These are phyloP conservation scores for Mimosa pudica DNA, from an alignment of 306 rosid species.

Conservation along the genomic window DNA sequence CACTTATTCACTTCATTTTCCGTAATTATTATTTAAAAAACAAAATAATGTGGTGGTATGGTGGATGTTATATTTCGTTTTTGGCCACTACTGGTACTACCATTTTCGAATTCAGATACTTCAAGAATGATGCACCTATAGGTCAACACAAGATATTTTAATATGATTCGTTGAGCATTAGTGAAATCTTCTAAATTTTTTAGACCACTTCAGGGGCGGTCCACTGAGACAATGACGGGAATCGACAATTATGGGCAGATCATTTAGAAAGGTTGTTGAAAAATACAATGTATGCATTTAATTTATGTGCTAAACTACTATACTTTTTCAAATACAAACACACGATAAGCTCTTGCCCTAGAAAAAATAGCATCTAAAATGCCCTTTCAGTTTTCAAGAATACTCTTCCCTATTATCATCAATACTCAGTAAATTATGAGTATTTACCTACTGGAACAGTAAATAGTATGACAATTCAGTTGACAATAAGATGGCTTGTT, in stretches of 20 bases:
- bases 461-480: not conserved
- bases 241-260: not conserved
- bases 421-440: too few relatives aligned
- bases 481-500: not conserved
- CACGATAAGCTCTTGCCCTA: not conserved
- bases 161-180: not conserved
- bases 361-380: not conserved
- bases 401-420: not conserved
- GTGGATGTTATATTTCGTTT: too few relatives aligned
- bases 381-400: slow-evolving; percentile 2
- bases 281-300: not conserved
- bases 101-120: not conserved
- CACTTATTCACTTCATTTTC: not conserved
- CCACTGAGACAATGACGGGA: slow-evolving; percentile 1
- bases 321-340: not conserved
- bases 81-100: fast-evolving
- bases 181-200: not conserved
- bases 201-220: not conserved
- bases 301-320: not conserved
- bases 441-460: not conserved
- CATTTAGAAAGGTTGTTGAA: slow-evolving; percentile 7
- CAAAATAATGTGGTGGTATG: too few relatives aligned
- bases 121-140: not conserved
- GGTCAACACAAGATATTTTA: not conserved
- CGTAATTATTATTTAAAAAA: too few relatives aligned